Conservation (phyloP, 2,329 filamentous ascomycete species). For the Pyrenophora teres region DNA sequence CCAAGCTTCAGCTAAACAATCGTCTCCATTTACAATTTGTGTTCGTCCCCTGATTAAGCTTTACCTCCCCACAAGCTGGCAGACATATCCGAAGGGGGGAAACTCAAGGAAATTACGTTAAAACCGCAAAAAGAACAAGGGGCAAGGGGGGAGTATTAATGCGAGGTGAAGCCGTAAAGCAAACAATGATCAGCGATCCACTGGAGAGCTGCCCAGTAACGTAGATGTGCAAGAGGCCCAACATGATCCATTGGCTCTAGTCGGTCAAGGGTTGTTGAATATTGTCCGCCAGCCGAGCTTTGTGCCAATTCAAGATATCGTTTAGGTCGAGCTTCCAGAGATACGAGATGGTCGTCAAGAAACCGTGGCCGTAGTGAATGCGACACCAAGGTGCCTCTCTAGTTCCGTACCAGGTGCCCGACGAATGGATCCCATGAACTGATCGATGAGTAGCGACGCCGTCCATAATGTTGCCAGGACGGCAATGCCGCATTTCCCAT, state of each 20-base stretch:
- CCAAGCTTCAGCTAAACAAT: constrained; percentile 18
- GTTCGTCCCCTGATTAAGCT: constrained; percentile 44
- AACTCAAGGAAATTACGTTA: constrained; percentile 39
- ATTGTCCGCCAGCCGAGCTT: constrained; percentile 26
- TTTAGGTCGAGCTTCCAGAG: constrained; percentile 39
- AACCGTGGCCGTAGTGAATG: constrained; percentile 31
- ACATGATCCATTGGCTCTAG: constrained; percentile 22
- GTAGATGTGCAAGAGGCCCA: constrained; percentile 31
- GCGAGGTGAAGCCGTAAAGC: constrained; percentile 33
- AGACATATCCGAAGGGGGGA: constrained; percentile 47
- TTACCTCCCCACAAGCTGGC: constrained; percentile 50
- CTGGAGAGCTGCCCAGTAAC: constrained; percentile 31
- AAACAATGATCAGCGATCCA: constrained; percentile 40
- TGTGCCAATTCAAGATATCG: constrained; percentile 33
- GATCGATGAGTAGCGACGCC: constrained; percentile 44
- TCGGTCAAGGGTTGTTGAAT: constrained; percentile 23
- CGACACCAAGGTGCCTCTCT: constrained; percentile 35
- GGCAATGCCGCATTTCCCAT: constrained; percentile 53
- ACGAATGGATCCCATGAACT: constrained; percentile 45
- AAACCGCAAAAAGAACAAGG: constrained; percentile 34
- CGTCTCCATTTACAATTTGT: constrained; percentile 41
- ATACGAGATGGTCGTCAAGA: constrained; percentile 33
- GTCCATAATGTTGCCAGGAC: constrained; percentile 47
- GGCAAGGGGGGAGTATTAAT: constrained; percentile 42
- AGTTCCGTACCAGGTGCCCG: constrained; percentile 41